A percentile compares a stretch with the other conserved stretches of the same genome.
Evolutionary conservation across 2,329 filamentous ascomycete genomes (phyloP).

Genomic region (Fusarium graminum): DNA sequence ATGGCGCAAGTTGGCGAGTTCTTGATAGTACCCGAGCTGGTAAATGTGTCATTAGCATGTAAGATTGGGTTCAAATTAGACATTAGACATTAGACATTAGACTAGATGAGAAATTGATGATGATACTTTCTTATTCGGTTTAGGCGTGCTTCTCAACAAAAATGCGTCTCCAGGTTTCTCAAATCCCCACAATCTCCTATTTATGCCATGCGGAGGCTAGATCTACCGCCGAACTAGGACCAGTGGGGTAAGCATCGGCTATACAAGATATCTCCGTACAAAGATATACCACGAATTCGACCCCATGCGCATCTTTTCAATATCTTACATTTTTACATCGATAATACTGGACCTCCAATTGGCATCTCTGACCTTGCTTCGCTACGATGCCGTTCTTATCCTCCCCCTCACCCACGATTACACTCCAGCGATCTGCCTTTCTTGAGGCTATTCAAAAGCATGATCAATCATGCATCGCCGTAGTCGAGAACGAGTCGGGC

Average conservation of each 20-base stretch:
- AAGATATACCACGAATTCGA: too few species aligned
- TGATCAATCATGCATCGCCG: not conserved
- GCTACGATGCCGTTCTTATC: conserved; percentile 3
- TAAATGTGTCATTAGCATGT: not conserved
- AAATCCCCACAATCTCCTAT: too few species aligned
- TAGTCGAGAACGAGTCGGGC: conserved; percentile 10
- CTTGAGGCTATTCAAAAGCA: conserved; percentile 16
- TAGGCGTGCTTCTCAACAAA: too few species aligned
- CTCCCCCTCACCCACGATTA: not conserved
- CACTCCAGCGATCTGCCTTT: conserved; percentile 7
- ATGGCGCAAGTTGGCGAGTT: conserved; percentile 13
- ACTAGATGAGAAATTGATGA: not conserved
- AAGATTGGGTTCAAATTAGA: not conserved
- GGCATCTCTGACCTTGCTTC: too few species aligned
- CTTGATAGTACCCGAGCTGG: conserved; percentile 16
- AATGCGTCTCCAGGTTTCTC: too few species aligned
- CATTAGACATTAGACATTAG: not conserved
- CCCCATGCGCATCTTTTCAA: too few species aligned
- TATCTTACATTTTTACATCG: too few species aligned
- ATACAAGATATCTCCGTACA: too few species aligned
- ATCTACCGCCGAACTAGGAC: too few species aligned
- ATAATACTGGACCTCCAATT: too few species aligned
- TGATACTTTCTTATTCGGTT: not conserved
- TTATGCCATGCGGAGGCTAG: too few species aligned
- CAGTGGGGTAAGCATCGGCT: too few species aligned